phyloP scores from a whole-genome alignment of 805 yeast species.

The Saccharomyces paradoxus region DNA sequence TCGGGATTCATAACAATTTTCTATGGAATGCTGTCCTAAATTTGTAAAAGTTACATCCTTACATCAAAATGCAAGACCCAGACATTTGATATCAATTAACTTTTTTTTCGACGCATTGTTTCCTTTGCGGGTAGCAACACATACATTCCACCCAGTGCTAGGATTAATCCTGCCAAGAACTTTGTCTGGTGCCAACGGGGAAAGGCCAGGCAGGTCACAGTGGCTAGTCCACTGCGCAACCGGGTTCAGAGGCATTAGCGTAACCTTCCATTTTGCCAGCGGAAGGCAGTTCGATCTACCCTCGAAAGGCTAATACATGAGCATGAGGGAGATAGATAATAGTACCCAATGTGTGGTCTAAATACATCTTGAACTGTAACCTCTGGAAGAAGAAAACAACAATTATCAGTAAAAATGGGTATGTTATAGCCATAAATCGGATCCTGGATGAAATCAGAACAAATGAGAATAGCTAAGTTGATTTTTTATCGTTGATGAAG shows the following conservation, averaged over 20 bases:
- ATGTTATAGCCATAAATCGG: slow-evolving; percentile 2
- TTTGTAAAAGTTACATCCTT: not conserved
- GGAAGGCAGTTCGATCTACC: not conserved
- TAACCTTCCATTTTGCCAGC: not conserved
- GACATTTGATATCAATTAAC: not conserved
- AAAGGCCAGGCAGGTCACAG: not conserved
- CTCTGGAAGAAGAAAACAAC: not conserved
- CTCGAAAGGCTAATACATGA: not conserved
- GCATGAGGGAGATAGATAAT: not conserved
- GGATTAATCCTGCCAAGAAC: not conserved
- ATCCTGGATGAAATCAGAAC: not conserved
- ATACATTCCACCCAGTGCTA: not conserved
- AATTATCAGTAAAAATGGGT: slow-evolving; percentile 14
- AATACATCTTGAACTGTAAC: not conserved
- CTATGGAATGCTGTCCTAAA: not conserved
- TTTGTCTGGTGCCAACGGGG: not conserved
- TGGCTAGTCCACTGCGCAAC: not conserved
- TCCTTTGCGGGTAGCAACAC: not conserved
- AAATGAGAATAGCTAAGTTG: not conserved
- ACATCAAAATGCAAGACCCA: not conserved
- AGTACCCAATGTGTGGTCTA: not conserved
- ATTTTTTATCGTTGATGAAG: not conserved
- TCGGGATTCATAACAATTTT: not conserved
- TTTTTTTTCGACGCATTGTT: not conserved
- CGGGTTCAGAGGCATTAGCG: not conserved